Conservation (phyloP, 495 filamentous ascomycete genomes). For the Trichoderma orchidacearum region DNA sequence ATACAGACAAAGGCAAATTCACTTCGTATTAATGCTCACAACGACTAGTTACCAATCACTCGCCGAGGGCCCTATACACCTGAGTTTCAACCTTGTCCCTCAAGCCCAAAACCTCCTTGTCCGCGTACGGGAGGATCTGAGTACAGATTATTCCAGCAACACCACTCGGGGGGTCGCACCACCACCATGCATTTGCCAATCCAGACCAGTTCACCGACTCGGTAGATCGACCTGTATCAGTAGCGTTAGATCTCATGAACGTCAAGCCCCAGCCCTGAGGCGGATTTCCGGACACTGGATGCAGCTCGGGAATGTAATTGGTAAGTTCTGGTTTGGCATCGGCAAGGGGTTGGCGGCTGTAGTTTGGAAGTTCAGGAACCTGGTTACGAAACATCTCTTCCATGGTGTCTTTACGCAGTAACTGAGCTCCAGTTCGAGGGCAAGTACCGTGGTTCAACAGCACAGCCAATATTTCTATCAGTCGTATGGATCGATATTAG, state of each 20-base stretch:
- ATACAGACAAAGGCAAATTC: too few species aligned
- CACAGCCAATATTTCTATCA: constrained; percentile 26
- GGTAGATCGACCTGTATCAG: constrained; percentile 31
- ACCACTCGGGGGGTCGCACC: constrained; percentile 43
- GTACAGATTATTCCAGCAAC: constrained; percentile 41
- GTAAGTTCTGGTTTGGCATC: constrained; percentile 38
- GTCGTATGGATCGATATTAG: background rate
- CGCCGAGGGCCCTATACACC: constrained; percentile 13
- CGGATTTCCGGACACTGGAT: constrained; percentile 33
- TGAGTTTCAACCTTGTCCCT: constrained; percentile 23
- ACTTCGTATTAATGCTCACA: too few species aligned
- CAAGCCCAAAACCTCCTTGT: constrained; percentile 23
- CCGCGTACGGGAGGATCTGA: constrained; percentile 46
- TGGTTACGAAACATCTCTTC: constrained; percentile 48
- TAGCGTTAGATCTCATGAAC: constrained; percentile 36
- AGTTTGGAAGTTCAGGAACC: constrained; percentile 39
- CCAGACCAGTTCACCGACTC: constrained; percentile 45
- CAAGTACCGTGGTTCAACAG: constrained; percentile 37
- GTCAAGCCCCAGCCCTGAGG: constrained; percentile 48
- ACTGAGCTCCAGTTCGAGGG: constrained; percentile 28
- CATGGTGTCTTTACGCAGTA: constrained; percentile 38
- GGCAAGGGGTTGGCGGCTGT: constrained; percentile 26
- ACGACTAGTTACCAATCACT: too few species aligned
- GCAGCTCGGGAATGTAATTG: constrained; percentile 28
- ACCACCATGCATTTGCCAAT: constrained; percentile 48